phyloP scores from a whole-genome alignment of 2,329 filamentous ascomycete genomes.

The Rutstroemia sp. region DNA sequence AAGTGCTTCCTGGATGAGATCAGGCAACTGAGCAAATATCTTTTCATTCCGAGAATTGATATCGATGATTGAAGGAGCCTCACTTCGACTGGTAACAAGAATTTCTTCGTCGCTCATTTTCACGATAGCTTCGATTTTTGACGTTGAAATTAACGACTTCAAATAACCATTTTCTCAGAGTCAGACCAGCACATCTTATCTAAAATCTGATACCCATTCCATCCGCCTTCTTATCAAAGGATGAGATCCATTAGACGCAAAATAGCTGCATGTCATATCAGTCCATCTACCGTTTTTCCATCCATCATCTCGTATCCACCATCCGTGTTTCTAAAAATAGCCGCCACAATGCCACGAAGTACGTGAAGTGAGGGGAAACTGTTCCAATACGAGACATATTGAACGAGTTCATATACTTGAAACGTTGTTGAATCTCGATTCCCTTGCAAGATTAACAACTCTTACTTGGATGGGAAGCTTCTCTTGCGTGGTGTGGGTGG shows the following conservation, averaged over 20 bases:
- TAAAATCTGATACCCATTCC: too few species aligned
- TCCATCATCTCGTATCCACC: background rate
- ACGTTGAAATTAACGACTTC: too few species aligned
- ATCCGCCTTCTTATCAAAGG: too few species aligned
- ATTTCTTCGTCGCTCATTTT: constrained; percentile 12
- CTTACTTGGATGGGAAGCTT: background rate
- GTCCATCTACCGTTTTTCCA: background rate
- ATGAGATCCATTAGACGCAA: too few species aligned
- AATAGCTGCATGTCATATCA: background rate
- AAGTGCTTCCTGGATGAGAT: constrained; percentile 25
- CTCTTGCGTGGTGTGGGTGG: background rate
- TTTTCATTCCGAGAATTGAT: constrained; percentile 20
- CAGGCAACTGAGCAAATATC: constrained; percentile 22
- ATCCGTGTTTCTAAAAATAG: background rate
- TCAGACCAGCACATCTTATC: too few species aligned
- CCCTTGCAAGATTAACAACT: background rate
- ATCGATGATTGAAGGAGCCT: constrained; percentile 23
- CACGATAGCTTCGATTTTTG: background rate
- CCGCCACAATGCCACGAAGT: too few species aligned
- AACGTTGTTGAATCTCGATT: background rate
- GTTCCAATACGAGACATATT: background rate
- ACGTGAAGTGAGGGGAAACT: background rate
- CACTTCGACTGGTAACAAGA: constrained; percentile 21
- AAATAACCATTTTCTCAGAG: too few species aligned
- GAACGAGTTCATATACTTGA: background rate